A percentile compares a stretch with the other conserved stretches of the same genome.
These are phyloP conservation scores for Neurospora sp. DNA, from an alignment of 495 filamentous ascomycete species.

Conservation along the genomic window DNA sequence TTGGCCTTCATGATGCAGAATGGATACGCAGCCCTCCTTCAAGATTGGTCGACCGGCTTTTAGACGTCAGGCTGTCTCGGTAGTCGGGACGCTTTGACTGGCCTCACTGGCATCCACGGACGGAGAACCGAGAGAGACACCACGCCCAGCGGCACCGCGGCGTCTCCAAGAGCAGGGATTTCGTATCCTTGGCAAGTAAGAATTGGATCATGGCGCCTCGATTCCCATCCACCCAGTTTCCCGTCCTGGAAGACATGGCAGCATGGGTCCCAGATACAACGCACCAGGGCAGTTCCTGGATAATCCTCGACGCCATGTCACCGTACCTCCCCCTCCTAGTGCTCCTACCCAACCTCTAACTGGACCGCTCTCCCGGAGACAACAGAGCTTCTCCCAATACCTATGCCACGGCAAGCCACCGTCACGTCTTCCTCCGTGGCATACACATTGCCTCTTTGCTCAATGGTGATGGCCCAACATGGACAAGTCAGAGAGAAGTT, in stretches of 20 bases:
- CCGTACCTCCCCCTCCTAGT: background rate
- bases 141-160: background rate
- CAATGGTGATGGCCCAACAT: background rate
- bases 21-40: background rate
- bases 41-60: background rate
- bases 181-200: background rate
- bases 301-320: background rate
- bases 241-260: background rate
- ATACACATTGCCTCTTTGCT: background rate
- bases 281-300: background rate
- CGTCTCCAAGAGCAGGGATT: background rate
- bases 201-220: background rate
- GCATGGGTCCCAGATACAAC: background rate
- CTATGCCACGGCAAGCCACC: background rate
- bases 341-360: conserved; percentile 7
- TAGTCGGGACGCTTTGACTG: background rate
- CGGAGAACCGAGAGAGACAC: background rate
- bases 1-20: background rate
- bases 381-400: background rate
- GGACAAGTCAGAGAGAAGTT: background rate
- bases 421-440: background rate
- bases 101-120: background rate
- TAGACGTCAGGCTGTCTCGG: background rate
- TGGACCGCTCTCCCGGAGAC: background rate
- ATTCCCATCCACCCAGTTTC: background rate